These are phyloP conservation scores for Brassica cretica DNA, from an alignment of 345 rosid species.

Conservation along the genomic window DNA sequence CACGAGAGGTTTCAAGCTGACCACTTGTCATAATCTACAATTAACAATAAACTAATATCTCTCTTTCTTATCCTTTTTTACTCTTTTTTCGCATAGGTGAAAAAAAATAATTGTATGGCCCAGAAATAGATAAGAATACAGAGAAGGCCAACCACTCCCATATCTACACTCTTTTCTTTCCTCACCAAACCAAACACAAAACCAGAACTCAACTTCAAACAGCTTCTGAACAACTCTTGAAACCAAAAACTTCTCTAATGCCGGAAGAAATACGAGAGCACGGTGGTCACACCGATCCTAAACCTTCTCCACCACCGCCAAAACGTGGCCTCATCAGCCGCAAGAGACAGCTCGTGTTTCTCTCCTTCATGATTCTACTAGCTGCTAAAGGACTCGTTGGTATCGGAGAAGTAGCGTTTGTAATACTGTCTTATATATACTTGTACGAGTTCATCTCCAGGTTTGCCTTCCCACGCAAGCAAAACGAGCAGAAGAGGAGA, in stretches of 20 bases:
- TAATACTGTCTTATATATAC: conserved; percentile 53
- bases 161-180: conserved; percentile 23
- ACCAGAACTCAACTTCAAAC: conserved; percentile 1
- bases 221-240: background rate
- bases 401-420: conserved; percentile 59
- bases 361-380: conserved; percentile 52
- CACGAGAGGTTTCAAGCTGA: conserved; percentile 1
- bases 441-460: conserved; percentile 55
- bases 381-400: conserved; percentile 71
- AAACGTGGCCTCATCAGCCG: conserved; percentile 47
- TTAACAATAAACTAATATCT: background rate
- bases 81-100: background rate
- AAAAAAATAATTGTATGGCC: conserved; percentile 21
- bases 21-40: conserved; percentile 25
- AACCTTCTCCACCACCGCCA: conserved; percentile 24
- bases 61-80: background rate
- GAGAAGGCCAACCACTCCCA: conserved; percentile 37
- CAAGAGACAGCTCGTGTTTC: conserved; percentile 60
- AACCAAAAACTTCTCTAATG: background rate
- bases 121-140: conserved; percentile 35
- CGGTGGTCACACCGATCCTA: conserved; percentile 34
- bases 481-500: conserved; percentile 37
- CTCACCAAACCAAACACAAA: conserved; percentile 19
- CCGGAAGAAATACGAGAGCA: conserved; percentile 29
- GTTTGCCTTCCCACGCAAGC: conserved; percentile 57